Evolutionary conservation across 1,139 yeast genomes (phyloP).

Genomic region (Petasospora fabianii): DNA sequence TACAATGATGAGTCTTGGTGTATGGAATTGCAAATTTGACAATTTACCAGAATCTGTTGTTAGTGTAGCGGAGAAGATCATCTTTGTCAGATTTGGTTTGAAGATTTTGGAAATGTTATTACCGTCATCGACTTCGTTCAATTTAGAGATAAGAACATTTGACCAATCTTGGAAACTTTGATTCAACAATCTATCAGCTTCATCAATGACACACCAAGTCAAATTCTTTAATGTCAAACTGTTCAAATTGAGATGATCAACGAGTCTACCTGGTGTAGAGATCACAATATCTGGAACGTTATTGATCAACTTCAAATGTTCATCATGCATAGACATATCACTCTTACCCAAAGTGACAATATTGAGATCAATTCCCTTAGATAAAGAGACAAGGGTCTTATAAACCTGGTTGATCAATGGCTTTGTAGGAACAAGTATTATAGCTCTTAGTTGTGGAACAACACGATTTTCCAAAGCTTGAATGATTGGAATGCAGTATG

Average conservation of each 20-base stretch:
- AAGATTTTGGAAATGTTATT: constrained; percentile 31
- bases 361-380: constrained; percentile 64
- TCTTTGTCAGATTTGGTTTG: constrained; percentile 44
- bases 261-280: constrained; percentile 91
- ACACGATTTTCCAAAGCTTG: constrained; percentile 59
- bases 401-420: constrained; percentile 84
- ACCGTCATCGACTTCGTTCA: constrained; percentile 34
- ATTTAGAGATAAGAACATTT: constrained; percentile 50
- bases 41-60: constrained; percentile 91
- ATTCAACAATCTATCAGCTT: constrained; percentile 87
- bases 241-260: constrained; percentile 66
- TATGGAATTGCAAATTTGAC: constrained; percentile 60
- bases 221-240: constrained; percentile 44
- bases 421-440: constrained; percentile 84
- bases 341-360: constrained; percentile 53
- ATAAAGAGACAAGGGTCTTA: constrained; percentile 53
- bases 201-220: constrained; percentile 80
- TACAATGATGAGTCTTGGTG: constrained; percentile 70
- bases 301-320: constrained; percentile 44
- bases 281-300: constrained; percentile 76
- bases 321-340: constrained; percentile 66
- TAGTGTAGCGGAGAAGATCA: constrained; percentile 89
- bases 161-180: constrained; percentile 97
- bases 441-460: constrained; percentile 73
- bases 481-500: constrained; percentile 81